Base-by-base conservation (phyloP, 768 basidiomycete genomes). In the Steccherinum ochraceum region DNA sequence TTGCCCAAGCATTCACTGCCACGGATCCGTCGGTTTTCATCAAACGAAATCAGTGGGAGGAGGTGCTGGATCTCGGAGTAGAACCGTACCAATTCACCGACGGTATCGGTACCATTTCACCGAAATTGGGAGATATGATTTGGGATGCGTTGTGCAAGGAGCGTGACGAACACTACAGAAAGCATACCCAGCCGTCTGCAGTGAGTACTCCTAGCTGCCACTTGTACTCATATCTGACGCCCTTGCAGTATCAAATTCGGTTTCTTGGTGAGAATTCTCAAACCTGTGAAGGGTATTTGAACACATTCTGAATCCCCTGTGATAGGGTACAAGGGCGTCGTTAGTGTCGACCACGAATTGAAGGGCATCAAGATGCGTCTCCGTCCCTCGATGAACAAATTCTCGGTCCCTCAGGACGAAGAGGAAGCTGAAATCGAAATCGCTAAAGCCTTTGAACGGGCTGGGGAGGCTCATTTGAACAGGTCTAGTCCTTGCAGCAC, bases 1-100 rank as follows among this genome's bases (percentile, higher is more conserved):
- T 93, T 52, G 83, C 86, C 5, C 90, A 90, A 67, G 86, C 87
- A 0, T 91, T 93, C 59, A 88, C 87, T 0, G 83, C 86, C 2
- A 93, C 91, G 1, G 83, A 88, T 54, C 78, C 83, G 0, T 86
- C 86, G 1, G 80, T 90, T 18, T 64, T 62, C 19, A 80, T 92
- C 45, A 51, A 55, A 5, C 65, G 64, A 2, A 54, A 72, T 41
- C 73, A 92, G 57, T 90, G 89, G 81, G 75, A 80, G 46, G 69
- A 74, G 50, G 74, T 89, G 43, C 60, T 63, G 0, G 89, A 91
- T 61, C 67, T 89, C 11, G 72, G 72, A 13, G 56, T 62, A 12
- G 64, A 69, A 20, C 64, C 53, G 21, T 74, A 73, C 53, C 52
- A 74, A 20, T 83, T 82, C 61, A 91, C 89, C 0, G 90, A 93